These are phyloP conservation scores for Talaromyces sp. DNA, from an alignment of 2,329 filamentous ascomycete species.

Conservation along the genomic window DNA sequence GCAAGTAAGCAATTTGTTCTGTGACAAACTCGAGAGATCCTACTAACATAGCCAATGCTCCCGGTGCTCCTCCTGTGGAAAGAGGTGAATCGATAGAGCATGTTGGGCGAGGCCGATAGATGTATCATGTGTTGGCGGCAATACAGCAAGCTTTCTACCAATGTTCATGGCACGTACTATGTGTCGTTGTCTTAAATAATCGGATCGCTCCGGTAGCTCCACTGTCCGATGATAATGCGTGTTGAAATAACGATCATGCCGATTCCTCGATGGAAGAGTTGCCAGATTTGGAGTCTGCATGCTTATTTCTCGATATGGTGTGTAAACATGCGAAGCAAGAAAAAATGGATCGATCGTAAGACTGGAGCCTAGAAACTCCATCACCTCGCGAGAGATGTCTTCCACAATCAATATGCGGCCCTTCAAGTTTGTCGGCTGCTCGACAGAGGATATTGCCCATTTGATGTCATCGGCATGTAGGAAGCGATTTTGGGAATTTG, in stretches of 20 bases:
- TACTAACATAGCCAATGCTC: not conserved
- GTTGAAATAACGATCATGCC: not conserved
- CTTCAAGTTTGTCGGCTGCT: not conserved
- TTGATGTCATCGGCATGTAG: not conserved
- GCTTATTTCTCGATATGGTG: not conserved
- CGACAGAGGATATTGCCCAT: not conserved
- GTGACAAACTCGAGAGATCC: not conserved
- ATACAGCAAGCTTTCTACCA: not conserved
- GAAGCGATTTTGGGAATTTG: not conserved
- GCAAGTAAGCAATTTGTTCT: not conserved
- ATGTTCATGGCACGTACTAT: not conserved
- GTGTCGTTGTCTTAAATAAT: not conserved
- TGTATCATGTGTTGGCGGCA: not conserved
- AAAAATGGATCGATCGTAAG: slow-evolving; percentile 6
- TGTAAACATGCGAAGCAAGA: not conserved
- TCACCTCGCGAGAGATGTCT: not conserved
- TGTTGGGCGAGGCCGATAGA: not conserved
- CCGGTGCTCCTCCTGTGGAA: not conserved
- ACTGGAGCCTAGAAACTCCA: slow-evolving; percentile 1
- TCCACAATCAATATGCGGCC: slow-evolving; percentile 1
- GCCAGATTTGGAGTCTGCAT: not conserved
- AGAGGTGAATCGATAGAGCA: not conserved
- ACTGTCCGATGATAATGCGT: not conserved
- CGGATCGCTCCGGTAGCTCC: not conserved
- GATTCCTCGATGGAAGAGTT: not conserved